Evolutionary conservation across 495 filamentous ascomycete genomes (phyloP).

Genomic region (Neurospora hispaniola): DNA sequence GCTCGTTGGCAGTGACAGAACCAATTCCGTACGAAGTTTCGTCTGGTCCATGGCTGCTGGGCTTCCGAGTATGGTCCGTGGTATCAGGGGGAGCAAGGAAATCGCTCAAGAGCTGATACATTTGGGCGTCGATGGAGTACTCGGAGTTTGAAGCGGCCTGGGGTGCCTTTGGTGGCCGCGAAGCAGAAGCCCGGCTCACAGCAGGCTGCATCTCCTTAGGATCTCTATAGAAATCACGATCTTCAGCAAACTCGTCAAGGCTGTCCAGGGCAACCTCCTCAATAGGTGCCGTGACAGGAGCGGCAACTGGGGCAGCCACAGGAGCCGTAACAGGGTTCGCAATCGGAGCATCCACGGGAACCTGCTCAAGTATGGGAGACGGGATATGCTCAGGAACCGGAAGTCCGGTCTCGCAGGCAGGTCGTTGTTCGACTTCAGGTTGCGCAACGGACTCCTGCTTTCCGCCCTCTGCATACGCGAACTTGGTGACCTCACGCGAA

Average conservation of each 20-base stretch:
- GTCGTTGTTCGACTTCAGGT: not conserved
- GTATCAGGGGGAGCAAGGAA: constrained; percentile 28
- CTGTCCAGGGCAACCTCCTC: constrained; percentile 2
- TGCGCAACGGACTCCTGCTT: constrained; percentile 6
- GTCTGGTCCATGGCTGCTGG: constrained; percentile 8
- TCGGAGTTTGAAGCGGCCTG: constrained; percentile 10
- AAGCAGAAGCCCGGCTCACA: not conserved
- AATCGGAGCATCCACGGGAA: not conserved
- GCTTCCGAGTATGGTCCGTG: not conserved
- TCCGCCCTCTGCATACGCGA: constrained; percentile 15
- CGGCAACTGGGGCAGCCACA: not conserved
- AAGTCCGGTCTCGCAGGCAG: not conserved
- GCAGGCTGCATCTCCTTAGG: not conserved
- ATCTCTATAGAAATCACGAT: constrained; percentile 14
- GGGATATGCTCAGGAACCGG: not conserved
- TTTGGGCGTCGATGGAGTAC: constrained; percentile 21
- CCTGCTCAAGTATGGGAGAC: not conserved
- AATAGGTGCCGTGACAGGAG: not conserved
- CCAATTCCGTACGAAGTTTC: constrained; percentile 32
- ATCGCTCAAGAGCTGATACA: constrained; percentile 32
- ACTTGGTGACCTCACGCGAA: constrained; percentile 6
- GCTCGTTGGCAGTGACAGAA: constrained; percentile 26
- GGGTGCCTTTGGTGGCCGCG: not conserved
- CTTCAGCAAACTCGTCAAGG: constrained; percentile 19
- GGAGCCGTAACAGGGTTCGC: not conserved